Evolutionary conservation across 2,329 filamentous ascomycete genomes (phyloP).

Genomic region (Cercospora sojina): DNA sequence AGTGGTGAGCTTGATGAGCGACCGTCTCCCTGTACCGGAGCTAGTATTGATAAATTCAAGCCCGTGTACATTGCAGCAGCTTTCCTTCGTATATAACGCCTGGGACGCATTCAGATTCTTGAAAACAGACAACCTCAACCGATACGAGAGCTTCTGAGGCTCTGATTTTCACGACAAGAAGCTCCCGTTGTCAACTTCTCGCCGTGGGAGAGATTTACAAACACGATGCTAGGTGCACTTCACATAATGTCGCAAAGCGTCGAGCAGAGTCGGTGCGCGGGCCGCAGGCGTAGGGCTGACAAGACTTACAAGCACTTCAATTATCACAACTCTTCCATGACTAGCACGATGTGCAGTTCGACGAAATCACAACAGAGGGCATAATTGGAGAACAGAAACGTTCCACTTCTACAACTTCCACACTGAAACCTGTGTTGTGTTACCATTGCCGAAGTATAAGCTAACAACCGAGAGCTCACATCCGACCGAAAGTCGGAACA

Average conservation of each 20-base stretch:
- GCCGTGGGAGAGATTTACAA: not conserved
- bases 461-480: not conserved
- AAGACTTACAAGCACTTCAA: not conserved
- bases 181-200: not conserved
- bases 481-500: constrained; percentile 3
- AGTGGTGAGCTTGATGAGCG: not conserved
- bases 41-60: not conserved
- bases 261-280: not conserved
- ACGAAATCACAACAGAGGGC: not conserved
- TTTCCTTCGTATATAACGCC: not conserved
- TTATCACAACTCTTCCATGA: not conserved
- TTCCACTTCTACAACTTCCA: not conserved
- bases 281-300: not conserved
- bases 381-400: not conserved
- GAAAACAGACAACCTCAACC: not conserved
- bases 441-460: not conserved
- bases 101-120: not conserved
- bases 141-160: not conserved
- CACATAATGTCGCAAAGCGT: not conserved
- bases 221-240: not conserved
- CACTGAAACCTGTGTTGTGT: not conserved
- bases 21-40: not conserved
- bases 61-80: not conserved
- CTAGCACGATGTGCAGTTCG: not conserved
- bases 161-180: not conserved